Conservation (phyloP, 2,329 filamentous ascomycete genomes). For the Aurifilum marmelostoma region DNA sequence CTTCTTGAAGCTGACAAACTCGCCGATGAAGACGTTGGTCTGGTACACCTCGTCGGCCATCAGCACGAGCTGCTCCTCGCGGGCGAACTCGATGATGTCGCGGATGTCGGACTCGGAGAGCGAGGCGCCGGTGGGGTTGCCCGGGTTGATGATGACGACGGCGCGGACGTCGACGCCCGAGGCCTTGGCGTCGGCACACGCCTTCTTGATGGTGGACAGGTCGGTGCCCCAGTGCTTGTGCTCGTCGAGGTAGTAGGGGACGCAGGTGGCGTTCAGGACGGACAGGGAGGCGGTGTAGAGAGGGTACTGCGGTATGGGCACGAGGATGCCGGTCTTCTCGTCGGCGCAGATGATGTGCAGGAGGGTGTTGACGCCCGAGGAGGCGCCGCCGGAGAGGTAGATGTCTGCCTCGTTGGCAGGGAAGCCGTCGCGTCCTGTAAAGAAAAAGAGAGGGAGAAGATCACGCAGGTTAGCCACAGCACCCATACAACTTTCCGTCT, state of each 20-base stretch:
- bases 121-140: constrained; percentile 93
- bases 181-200: constrained; percentile 73
- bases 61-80: constrained; percentile 81
- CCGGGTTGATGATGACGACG: constrained; percentile 97
- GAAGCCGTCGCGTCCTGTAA: constrained; percentile 79
- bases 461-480: constrained; percentile 27
- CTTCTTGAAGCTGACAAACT: constrained; percentile 96
- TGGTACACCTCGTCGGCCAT: constrained; percentile 99
- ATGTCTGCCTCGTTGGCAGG: constrained; percentile 78
- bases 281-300: constrained; percentile 93
- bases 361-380: constrained; percentile 91
- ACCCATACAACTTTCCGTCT: background rate
- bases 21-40: constrained; percentile 93
- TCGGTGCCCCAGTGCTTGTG: constrained; percentile 85
- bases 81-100: constrained; percentile 83
- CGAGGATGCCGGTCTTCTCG: constrained; percentile 79
- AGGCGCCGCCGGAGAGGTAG: constrained; percentile 90
- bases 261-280: constrained; percentile 80
- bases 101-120: constrained; percentile 79
- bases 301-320: constrained; percentile 97
- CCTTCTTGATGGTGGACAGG: constrained; percentile 72
- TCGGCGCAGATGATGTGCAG: constrained; percentile 84
- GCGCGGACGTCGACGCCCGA: constrained; percentile 86
- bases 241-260: constrained; percentile 95
- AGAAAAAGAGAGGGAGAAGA: background rate